These are phyloP conservation scores for Cystoderma amianthinum DNA, from an alignment of 768 basidiomycete species.

Conservation along the genomic window DNA sequence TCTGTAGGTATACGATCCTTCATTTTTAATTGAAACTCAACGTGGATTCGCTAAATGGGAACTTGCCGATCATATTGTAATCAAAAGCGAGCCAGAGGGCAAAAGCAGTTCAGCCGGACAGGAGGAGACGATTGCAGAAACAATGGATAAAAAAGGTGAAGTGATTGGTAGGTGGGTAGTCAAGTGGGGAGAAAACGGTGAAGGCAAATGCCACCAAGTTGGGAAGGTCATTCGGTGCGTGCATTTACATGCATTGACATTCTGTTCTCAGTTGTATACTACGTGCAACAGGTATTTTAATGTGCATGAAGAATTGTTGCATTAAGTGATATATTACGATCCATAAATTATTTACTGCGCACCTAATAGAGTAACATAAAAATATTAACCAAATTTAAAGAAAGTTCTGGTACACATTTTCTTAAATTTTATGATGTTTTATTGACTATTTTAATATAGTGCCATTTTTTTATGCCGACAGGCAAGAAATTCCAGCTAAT, in stretches of 20 bases:
- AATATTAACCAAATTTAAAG: too few relatives aligned
- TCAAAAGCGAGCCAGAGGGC: slow-evolving; percentile 22
- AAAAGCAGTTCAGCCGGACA: slow-evolving; percentile 30
- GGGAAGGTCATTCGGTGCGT: slow-evolving; percentile 65
- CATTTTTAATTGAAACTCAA: slow-evolving; percentile 58
- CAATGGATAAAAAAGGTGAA: slow-evolving; percentile 46
- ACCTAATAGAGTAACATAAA: too few relatives aligned
- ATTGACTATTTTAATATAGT: too few relatives aligned
- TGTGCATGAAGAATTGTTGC: slow-evolving; percentile 15
- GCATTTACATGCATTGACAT: neutral
- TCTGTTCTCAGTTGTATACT: neutral
- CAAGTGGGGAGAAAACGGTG: slow-evolving; percentile 60
- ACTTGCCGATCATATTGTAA: slow-evolving; percentile 46
- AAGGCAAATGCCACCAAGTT: slow-evolving; percentile 53
- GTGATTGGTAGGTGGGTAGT: slow-evolving; percentile 77
- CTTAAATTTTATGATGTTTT: too few relatives aligned
- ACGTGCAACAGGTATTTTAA: slow-evolving; percentile 17
- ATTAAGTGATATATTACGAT: too few relatives aligned
- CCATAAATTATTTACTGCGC: too few relatives aligned
- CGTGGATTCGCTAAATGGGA: slow-evolving; percentile 82
- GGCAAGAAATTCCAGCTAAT: too few relatives aligned
- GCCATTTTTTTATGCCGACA: too few relatives aligned
- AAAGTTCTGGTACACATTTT: too few relatives aligned
- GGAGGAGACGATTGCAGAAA: slow-evolving; percentile 82
- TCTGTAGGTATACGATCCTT: slow-evolving; percentile 58